These are phyloP conservation scores for Batkoa obscura DNA, from an alignment of 371 early-diverging fungal genomes.

Conservation along the genomic window DNA sequence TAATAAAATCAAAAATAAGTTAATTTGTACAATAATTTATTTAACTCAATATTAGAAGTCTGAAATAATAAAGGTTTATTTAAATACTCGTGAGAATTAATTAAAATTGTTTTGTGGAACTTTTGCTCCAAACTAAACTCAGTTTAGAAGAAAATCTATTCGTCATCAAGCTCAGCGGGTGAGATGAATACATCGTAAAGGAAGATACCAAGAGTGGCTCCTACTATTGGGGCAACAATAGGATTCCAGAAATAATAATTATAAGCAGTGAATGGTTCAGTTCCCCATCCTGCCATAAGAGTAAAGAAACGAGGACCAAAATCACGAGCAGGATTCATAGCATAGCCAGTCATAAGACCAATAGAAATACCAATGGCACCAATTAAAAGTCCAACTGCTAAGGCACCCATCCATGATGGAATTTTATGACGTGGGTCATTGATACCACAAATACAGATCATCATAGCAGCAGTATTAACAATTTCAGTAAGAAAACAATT, in stretches of 20 bases:
- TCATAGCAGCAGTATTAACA: slow-evolving; percentile 53
- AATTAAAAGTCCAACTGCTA: slow-evolving; percentile 41
- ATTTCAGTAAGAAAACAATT: slow-evolving; percentile 54
- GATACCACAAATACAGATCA: slow-evolving; percentile 44
- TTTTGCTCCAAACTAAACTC: too few species aligned
- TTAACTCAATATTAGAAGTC: too few species aligned
- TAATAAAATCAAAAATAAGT: too few species aligned
- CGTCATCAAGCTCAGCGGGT: neutral
- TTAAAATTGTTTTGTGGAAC: too few species aligned
- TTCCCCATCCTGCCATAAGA: slow-evolving; percentile 53
- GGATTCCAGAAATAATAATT: slow-evolving; percentile 60
- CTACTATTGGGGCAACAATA: slow-evolving; percentile 50
- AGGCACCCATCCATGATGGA: slow-evolving; percentile 15
- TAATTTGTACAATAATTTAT: too few species aligned
- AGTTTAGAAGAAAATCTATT: too few species aligned
- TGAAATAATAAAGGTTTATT: too few species aligned
- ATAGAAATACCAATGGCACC: slow-evolving; percentile 37
- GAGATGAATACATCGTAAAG: slow-evolving; percentile 37
- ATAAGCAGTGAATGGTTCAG: slow-evolving; percentile 35
- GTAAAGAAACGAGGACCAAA: slow-evolving; percentile 72
- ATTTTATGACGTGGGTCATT: slow-evolving; percentile 48
- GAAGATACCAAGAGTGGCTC: slow-evolving; percentile 44
- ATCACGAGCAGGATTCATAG: slow-evolving; percentile 78
- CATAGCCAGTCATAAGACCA: slow-evolving; percentile 57
- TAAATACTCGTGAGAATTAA: too few species aligned